These are phyloP conservation scores for Syzygium jambos DNA, from an alignment of 345 rosid genomes.

Conservation along the genomic window DNA sequence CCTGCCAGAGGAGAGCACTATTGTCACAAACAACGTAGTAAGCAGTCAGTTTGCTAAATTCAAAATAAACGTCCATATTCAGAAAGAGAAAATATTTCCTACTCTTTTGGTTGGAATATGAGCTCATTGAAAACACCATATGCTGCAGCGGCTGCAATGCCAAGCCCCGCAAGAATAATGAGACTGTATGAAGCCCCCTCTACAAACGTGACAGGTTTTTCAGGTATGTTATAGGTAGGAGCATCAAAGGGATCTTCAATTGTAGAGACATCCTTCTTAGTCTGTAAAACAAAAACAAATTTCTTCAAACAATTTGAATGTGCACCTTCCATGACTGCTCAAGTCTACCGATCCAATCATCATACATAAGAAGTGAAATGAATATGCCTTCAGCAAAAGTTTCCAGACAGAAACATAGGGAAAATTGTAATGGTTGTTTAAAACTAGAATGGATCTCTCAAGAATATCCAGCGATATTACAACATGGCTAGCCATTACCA, in stretches of 20 bases:
- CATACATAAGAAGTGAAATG: not conserved
- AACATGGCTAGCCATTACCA: not conserved
- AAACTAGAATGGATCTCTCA: not conserved
- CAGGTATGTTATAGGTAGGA: slow-evolving; percentile 90
- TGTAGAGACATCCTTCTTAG: slow-evolving; percentile 73
- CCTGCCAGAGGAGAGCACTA: slow-evolving; percentile 20
- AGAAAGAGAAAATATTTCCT: not conserved
- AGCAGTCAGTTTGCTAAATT: not conserved
- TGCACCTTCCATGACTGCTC: not conserved
- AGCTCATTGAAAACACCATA: slow-evolving; percentile 88
- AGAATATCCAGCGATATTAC: not conserved
- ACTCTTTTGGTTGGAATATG: slow-evolving; percentile 96
- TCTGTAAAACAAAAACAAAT: slow-evolving; percentile 24
- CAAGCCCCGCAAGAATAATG: slow-evolving; percentile 86
- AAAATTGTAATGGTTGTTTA: not conserved
- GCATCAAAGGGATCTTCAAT: slow-evolving; percentile 96
- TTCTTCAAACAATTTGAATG: not conserved
- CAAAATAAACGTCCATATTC: not conserved
- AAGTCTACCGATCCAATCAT: not conserved
- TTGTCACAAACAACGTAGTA: not conserved
- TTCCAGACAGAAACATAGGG: not conserved
- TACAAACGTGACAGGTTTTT: slow-evolving; percentile 83
- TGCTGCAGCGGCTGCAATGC: slow-evolving; percentile 85
- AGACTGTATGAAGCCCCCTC: slow-evolving; percentile 95
- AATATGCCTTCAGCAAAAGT: not conserved